Base-by-base conservation (phyloP, 176 grass and related monocot species). In the Avena eriantha region DNA sequence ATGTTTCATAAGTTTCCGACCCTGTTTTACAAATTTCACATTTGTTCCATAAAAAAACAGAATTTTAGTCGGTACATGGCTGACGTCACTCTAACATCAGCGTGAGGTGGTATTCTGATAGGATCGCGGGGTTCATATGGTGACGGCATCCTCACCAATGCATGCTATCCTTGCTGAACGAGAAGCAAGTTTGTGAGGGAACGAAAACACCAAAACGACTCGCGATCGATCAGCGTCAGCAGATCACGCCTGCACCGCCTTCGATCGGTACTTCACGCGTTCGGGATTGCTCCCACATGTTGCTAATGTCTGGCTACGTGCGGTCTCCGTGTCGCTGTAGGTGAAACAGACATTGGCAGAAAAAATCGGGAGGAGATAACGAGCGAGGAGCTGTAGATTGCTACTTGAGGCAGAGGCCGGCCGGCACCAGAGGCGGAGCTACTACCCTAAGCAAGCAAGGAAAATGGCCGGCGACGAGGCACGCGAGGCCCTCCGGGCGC, bases 391-490 rank as follows among this genome's bases (percentile, higher is more conserved):
- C 39, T 41, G 39, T 7, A 41, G 39, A 41, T 41, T 41, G 39
- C 39, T 41, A 41, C 39, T 41, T 41, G 39, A 41, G 39, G 39
- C 39, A 39, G 65, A 18, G 46, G 46, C 46, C 1, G 46, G 46
- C 46, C 1, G 24, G 11, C 16, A 6, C 4, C 69, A 22, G 19
- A 72, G 29, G 19, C n/a, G n/a, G 21, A 21, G 41, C 21, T 22
- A 11, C 54, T 4, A 43, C 31, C 17, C 2, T 5, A 49, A 14
- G 7, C 39, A 8, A 19, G 24, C 43, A 22, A 17, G 34, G 11
- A 14, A 33, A 67, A 87, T 87, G 86, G 49, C 60, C 36, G 49
- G 60, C 13, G 69, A 73, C 21, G 21, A 14, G 21, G 72, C 55
- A 13, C 55, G 17, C 13, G 19, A 23, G 34, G n/a, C 11, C 19